phyloP scores from a whole-genome alignment of 805 yeast genomes.

The Candida easanensis region DNA sequence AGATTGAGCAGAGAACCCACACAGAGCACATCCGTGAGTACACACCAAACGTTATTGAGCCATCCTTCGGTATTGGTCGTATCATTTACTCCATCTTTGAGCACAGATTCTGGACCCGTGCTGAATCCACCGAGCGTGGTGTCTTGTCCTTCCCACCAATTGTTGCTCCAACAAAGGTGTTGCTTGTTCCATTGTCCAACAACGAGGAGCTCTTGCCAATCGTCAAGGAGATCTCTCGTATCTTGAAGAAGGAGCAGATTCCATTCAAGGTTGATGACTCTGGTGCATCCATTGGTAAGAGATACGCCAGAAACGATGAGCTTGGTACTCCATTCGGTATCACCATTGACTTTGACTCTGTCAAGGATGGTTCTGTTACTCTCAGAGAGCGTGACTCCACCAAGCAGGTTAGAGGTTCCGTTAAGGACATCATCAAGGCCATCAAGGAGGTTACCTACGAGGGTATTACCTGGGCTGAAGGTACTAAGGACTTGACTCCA shows the following conservation, averaged over 20 bases:
- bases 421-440: conserved; percentile 69
- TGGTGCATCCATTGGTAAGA: conserved; percentile 95
- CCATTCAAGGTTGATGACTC: conserved; percentile 97
- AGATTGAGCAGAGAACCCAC: conserved; percentile 73
- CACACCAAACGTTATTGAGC: conserved; percentile 97
- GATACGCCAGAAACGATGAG: conserved; percentile 98
- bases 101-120: conserved; percentile 93
- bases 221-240: conserved; percentile 62
- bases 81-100: conserved; percentile 90
- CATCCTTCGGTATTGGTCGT: conserved; percentile 99
- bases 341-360: conserved; percentile 93
- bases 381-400: conserved; percentile 97
- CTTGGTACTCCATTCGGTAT: conserved; percentile 98
- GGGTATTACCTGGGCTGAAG: conserved; percentile 81
- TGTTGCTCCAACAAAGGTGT: conserved; percentile 97
- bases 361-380: conserved; percentile 84
- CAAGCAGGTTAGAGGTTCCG: conserved; percentile 90
- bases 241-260: conserved; percentile 75
- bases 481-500: conserved; percentile 66
- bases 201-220: conserved; percentile 78
- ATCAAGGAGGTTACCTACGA: conserved; percentile 72
- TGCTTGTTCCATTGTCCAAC: conserved; percentile 89
- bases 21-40: conserved; percentile 92
- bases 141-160: conserved; percentile 90
- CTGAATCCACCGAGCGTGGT: conserved; percentile 84